Base-by-base conservation (phyloP, 441 rosid species). In the Jatropha podagrica region DNA sequence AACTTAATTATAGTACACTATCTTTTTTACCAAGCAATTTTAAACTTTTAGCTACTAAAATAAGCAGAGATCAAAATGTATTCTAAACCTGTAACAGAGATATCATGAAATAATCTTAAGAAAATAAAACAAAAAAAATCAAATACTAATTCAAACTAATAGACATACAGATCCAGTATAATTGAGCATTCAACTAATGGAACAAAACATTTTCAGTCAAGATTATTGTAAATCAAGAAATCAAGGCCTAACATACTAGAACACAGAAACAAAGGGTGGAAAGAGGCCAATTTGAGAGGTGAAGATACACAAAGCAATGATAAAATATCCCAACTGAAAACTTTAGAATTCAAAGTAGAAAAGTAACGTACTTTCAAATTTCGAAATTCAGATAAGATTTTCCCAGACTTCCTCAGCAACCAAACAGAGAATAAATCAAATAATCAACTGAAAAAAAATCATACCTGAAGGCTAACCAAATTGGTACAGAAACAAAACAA, bases 91-190 rank as follows among this genome's bases (percentile, higher is more conserved):
- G 70, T 70, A 71, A 14, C 40, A 11, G 27, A 46, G 37, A 64
- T 9, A 46, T 11, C 40, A 61, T 5, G n/a, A 20, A 59, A 72
- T n/a, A 52, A 15, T 32, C 54, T 62, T 42, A 14, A 48, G 14
- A 0, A 1, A 44, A 0, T 17, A 18, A 61, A 27, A 48, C 18
- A 12, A 42, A 41, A 58, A 5, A 3, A 60, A 14, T 54, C 38
- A 63, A 72, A 60, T 15, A 23, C 10, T 0, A 23, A 51, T 40
- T 38, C 38, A 62, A 38, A 37, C 37, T 32, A 23, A 61, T 32
- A 41, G 38, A 65, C n/a, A 69, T 63, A 17, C 20, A 56, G 71
- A 80, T 74, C 71, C 68, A 11, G 48, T 63, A 54, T 51, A 72
- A 72, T 52, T 44, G 51, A 74, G 15, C 60, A 61, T 20, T 11